phyloP scores from a whole-genome alignment of 805 yeast species.

The Lipomyces sp. region DNA sequence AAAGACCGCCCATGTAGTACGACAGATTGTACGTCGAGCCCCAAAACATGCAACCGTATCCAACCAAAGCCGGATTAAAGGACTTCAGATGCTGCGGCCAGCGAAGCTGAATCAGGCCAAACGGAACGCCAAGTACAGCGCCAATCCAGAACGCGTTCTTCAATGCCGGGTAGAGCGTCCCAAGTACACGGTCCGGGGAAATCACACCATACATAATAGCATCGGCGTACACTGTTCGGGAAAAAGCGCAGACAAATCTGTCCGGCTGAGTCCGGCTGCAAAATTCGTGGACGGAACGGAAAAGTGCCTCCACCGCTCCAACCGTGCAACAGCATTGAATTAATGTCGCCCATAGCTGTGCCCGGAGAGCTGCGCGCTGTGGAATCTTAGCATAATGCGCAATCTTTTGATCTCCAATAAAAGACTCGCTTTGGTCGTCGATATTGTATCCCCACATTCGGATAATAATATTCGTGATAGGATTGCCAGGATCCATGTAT shows the following conservation, averaged over 20 bases:
- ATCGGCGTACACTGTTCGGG: constrained; percentile 16
- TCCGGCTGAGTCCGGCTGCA: constrained; percentile 16
- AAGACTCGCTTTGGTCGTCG: constrained; percentile 62
- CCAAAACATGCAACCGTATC: constrained; percentile 8
- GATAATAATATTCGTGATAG: constrained; percentile 50
- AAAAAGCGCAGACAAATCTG: constrained; percentile 13
- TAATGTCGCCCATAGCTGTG: constrained; percentile 31
- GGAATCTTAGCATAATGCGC: constrained; percentile 50
- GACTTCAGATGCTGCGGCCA: constrained; percentile 4
- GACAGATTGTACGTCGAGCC: constrained; percentile 14
- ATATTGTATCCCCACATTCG: constrained; percentile 56
- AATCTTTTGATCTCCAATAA: constrained; percentile 53
- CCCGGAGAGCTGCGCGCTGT: constrained; percentile 44
- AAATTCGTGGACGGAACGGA: constrained; percentile 9
- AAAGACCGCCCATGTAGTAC: constrained; percentile 13
- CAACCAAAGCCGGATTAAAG: constrained; percentile 11
- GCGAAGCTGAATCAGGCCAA: constrained; percentile 10
- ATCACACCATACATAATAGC: constrained; percentile 20
- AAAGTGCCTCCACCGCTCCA: constrained; percentile 16
- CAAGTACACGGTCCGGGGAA: constrained; percentile 14
- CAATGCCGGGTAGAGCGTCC: constrained; percentile 14
- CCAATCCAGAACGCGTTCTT: constrained; percentile 19
- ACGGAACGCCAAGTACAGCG: constrained; percentile 14
- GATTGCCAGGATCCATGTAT: constrained; percentile 46
- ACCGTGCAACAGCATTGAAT: constrained; percentile 13